Percentiles rank a stretch among this genome's conserved stretches.
Conservation (phyloP, 805 yeast species). For the Barnettozyma siamensis region DNA sequence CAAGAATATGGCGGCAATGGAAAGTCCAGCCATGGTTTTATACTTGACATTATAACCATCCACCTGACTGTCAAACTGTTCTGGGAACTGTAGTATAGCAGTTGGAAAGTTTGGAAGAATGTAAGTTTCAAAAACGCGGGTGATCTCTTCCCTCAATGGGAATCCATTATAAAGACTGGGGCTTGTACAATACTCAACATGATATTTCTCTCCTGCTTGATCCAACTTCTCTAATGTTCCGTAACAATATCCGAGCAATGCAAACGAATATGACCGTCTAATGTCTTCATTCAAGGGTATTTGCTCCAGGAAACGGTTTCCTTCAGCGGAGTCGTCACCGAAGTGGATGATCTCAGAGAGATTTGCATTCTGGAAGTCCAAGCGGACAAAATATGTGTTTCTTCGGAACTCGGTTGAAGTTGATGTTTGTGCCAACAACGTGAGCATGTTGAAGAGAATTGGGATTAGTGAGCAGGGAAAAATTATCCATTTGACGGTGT, state of each 20-base stretch:
- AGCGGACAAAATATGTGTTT: constrained; percentile 6
- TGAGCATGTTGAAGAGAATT: constrained; percentile 5
- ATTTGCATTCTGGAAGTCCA: constrained; percentile 7
- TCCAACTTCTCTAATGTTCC: constrained; percentile 1
- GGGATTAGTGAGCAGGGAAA: constrained; percentile 7
- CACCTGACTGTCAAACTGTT: neutral
- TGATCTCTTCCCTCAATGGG: neutral
- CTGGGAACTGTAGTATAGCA: constrained; percentile 4
- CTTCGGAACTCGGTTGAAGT: neutral
- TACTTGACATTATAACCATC: neutral
- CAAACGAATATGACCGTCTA: constrained; percentile 5
- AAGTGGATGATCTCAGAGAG: constrained; percentile 1
- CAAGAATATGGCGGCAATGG: constrained; percentile 2
- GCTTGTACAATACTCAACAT: neutral
- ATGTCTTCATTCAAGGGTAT: neutral
- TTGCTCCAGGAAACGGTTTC: neutral
- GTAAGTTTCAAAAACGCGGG: neutral
- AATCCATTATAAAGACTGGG: constrained; percentile 6
- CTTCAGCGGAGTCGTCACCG: neutral
- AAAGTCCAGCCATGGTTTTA: constrained; percentile 3
- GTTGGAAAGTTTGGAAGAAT: constrained; percentile 1
- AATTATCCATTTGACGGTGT: constrained; percentile 7
- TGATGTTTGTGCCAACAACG: neutral
- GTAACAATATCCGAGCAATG: constrained; percentile 7
- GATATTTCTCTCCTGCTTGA: neutral